A percentile compares a stretch with the other conserved stretches of the same genome.
phyloP scores from a whole-genome alignment of 768 basidiomycete species.

The Chalciporus piperatus region DNA sequence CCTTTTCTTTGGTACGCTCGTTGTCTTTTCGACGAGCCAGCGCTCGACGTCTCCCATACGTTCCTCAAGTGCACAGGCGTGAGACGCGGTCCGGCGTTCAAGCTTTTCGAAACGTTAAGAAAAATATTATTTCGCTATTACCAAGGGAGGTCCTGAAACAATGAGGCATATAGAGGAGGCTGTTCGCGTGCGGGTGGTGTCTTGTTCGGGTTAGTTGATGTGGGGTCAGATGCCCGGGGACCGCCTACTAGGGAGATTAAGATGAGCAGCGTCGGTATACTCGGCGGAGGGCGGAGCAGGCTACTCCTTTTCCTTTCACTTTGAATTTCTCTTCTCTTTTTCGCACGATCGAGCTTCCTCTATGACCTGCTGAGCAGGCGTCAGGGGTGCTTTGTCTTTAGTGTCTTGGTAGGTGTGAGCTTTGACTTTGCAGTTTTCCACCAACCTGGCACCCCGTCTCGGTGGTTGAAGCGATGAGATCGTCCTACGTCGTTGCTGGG shows the following conservation, averaged over 20 bases:
- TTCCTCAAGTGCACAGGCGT: slow-evolving; percentile 86
- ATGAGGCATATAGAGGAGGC: slow-evolving; percentile 76
- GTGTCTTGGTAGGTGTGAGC: slow-evolving; percentile 76
- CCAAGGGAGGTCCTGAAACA: slow-evolving; percentile 72
- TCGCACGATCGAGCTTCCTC: slow-evolving; percentile 68
- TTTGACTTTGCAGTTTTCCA: slow-evolving; percentile 73
- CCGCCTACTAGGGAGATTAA: slow-evolving; percentile 46
- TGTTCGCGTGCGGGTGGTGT: slow-evolving; percentile 42
- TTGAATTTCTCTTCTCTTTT: slow-evolving; percentile 45
- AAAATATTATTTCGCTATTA: slow-evolving; percentile 66
- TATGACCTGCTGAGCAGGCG: slow-evolving; percentile 82
- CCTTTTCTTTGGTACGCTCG: slow-evolving; percentile 46
- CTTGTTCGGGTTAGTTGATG: slow-evolving; percentile 57
- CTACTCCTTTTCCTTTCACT: slow-evolving; percentile 54
- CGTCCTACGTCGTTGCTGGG: slow-evolving; percentile 38
- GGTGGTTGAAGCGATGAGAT: slow-evolving; percentile 35
- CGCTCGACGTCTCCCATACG: slow-evolving; percentile 90
- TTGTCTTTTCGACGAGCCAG: slow-evolving; percentile 83
- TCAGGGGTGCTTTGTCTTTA: slow-evolving; percentile 68
- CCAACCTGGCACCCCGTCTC: slow-evolving; percentile 55
- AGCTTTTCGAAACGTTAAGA: slow-evolving; percentile 87
- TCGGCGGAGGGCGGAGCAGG: slow-evolving; percentile 51
- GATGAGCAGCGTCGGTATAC: slow-evolving; percentile 54
- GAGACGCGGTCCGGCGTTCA: slow-evolving; percentile 86
- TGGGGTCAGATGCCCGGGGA: slow-evolving; percentile 51